phyloP scores from a whole-genome alignment of 805 yeast genomes.

The Ogataea kodamae region DNA sequence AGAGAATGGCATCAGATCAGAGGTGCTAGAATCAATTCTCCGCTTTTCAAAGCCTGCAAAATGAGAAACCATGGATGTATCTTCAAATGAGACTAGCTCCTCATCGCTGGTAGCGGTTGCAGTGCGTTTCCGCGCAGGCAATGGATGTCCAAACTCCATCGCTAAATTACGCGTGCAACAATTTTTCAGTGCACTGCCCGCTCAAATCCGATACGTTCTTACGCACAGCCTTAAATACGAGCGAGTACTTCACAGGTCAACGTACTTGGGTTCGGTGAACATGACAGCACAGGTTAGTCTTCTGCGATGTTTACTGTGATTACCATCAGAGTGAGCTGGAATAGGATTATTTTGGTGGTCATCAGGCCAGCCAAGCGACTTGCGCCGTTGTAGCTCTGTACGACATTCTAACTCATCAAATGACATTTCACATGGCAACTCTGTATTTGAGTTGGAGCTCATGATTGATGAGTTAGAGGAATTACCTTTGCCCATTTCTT shows the following conservation, averaged over 20 bases:
- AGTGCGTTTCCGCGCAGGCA: conserved; percentile 9
- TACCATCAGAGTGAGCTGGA: neutral
- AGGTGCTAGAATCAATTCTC: conserved; percentile 15
- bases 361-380: conserved; percentile 6
- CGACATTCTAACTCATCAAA: conserved; percentile 6
- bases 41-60: conserved; percentile 17
- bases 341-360: neutral
- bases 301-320: conserved; percentile 35
- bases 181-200: conserved; percentile 7
- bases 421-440: no score
- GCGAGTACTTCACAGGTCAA: conserved; percentile 19
- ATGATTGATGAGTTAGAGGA: no score
- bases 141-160: conserved; percentile 8
- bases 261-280: conserved; percentile 38
- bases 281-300: conserved; percentile 46
- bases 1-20: conserved; percentile 14
- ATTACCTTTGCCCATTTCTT: no score
- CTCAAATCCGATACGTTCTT: no score
- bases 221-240: conserved; percentile 4
- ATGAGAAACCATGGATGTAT: conserved; percentile 1
- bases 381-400: conserved; percentile 5
- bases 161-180: conserved; percentile 7
- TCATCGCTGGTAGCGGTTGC: conserved; percentile 7
- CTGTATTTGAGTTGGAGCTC: no score
- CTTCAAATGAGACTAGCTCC: conserved; percentile 5